A percentile compares a stretch with the other conserved stretches of the same genome.
Evolutionary conservation across 164 flowering plant species (phyloP).

Genomic region (Piper longum): DNA sequence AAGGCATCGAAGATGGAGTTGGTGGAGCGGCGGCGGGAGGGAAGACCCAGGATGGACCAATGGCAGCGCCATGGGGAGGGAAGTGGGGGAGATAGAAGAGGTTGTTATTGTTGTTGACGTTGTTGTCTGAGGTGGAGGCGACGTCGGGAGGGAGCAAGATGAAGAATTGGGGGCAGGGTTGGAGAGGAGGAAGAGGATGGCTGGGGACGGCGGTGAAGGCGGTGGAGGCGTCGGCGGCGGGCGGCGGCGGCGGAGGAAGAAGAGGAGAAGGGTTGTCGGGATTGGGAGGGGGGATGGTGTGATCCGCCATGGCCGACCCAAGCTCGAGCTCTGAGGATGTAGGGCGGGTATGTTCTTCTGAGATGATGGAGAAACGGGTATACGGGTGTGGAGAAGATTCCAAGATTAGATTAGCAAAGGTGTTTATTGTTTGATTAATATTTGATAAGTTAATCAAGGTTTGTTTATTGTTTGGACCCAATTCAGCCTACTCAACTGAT

Average conservation of each 20-base stretch:
- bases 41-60: background rate
- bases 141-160: background rate
- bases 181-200: background rate
- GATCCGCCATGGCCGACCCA: too few relatives aligned
- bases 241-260: constrained; percentile 21
- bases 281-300: too few relatives aligned
- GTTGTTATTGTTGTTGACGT: background rate
- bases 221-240: constrained; percentile 63
- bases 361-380: too few relatives aligned
- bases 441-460: too few relatives aligned
- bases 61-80: background rate
- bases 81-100: background rate
- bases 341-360: too few relatives aligned
- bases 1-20: background rate
- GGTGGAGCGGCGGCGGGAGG: background rate
- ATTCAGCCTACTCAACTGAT: too few relatives aligned
- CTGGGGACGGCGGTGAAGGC: background rate
- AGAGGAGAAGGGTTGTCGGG: too few relatives aligned
- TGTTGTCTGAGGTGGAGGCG: background rate
- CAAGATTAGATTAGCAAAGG: too few relatives aligned
- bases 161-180: background rate
- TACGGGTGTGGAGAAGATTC: too few relatives aligned
- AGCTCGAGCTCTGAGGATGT: too few relatives aligned
- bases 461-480: too few relatives aligned
- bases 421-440: too few relatives aligned